Base-by-base conservation (phyloP, 768 basidiomycete species). In the Mrakia frigida region DNA sequence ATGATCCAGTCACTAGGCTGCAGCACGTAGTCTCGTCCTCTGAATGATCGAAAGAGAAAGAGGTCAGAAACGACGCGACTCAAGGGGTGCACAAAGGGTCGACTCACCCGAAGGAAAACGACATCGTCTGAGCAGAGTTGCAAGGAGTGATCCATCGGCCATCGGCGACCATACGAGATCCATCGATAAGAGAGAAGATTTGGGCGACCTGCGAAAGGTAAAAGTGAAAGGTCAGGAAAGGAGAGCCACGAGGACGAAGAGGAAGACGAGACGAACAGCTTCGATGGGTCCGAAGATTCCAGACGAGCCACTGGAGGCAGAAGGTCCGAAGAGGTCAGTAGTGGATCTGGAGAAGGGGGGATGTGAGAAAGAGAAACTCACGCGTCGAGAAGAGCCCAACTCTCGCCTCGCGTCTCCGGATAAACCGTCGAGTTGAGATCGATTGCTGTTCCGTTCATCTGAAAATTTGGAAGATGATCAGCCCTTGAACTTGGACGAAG, bases 1-100 rank as follows among this genome's bases (percentile, higher is more conserved):
- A 79, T 79, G 65, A 83, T 79, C 82, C 82, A 83, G 28, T 83
- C 82, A 33, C 79, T 80, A 16, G 82, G 82, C 71, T 82, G 82
- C 1, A 83, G 78, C 4, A 70, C 68, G 69, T 75, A 60, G 56
- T 75, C 28, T 28, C 68, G 74, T 25, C 74, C 74, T 25, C 70
- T 72, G 28, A 1, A 41, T 7, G 10, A 35, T n/a, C 53, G 14
- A 43, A 52, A 13, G 9, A 2, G 16, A 14, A 16, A 3, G 21
- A 35, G 21, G 5, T 71, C 31, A 18, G 16, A 5, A 50, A 46
- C 69, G 28, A 52, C 70, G 70, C n/a, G 35, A 28, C 74, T 78
- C 77, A 46, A 82, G 61, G 63, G 21, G 21, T 41, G 60, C 0
- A 33, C 33, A 39, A 52, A 6, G n/a, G 23, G 10, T 56, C 25